A percentile compares a stretch with the other conserved stretches of the same genome.
Conservation (phyloP, 23 red algal species). For the Gracilaria domingensis region DNA sequence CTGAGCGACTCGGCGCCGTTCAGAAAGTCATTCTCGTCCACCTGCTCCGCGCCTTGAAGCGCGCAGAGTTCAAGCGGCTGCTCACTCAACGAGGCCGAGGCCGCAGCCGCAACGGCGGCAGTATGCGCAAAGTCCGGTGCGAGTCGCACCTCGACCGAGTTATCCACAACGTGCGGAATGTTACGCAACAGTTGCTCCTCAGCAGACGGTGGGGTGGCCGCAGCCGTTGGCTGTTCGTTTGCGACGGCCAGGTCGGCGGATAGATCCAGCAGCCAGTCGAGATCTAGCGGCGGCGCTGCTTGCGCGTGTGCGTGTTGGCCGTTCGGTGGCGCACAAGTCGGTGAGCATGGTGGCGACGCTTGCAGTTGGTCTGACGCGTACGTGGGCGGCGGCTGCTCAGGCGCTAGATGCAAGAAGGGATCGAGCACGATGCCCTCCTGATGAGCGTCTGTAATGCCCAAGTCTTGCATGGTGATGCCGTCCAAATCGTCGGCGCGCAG, state of each 20-base stretch:
- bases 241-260: not conserved
- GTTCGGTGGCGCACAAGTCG: not conserved
- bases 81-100: not conserved
- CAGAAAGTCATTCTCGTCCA: not conserved
- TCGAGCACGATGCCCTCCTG: conserved; percentile 19
- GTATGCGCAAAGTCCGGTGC: not conserved
- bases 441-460: conserved; percentile 54
- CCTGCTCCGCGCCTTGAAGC: not conserved
- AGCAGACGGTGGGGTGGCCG: not conserved
- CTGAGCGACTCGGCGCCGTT: not conserved
- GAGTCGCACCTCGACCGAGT: not conserved
- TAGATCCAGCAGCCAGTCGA: not conserved
- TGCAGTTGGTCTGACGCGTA: not conserved
- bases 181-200: not conserved
- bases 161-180: not conserved
- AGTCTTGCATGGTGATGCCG: conserved; percentile 56
- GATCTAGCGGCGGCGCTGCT: not conserved
- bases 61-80: not conserved
- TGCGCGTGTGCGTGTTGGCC: not conserved
- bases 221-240: not conserved
- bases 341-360: not conserved
- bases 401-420: not conserved
- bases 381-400: not conserved
- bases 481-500: conserved; percentile 13
- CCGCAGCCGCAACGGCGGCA: not conserved